These are phyloP conservation scores for Parasitella parasitica DNA, from an alignment of 371 early-diverging fungal species.

Conservation along the genomic window DNA sequence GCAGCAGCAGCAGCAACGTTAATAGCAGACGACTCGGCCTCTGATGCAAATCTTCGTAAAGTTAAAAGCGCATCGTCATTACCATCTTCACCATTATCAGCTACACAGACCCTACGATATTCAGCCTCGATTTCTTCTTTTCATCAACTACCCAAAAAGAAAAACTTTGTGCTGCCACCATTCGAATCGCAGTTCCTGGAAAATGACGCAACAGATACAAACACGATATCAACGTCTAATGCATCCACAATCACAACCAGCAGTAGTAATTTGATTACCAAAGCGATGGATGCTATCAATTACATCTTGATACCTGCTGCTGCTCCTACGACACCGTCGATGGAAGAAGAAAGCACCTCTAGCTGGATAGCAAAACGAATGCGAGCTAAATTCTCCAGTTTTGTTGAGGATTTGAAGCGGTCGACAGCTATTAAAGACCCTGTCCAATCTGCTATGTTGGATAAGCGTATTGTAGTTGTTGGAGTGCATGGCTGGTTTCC, in stretches of 20 bases:
- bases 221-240: neutral
- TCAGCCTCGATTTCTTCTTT: conserved; percentile 12
- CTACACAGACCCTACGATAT: neutral
- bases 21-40: neutral
- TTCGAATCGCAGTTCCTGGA: conserved; percentile 29
- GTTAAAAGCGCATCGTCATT: conserved; percentile 9
- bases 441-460: conserved; percentile 19
- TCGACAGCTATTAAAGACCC: neutral
- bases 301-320: conserved; percentile 2
- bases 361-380: conserved; percentile 23
- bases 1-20: no score
- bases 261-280: conserved; percentile 4
- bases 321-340: conserved; percentile 14
- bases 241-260: conserved; percentile 7
- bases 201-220: neutral
- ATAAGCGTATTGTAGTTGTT: conserved; percentile 60
- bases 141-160: neutral
- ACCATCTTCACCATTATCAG: neutral
- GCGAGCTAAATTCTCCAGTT: conserved; percentile 22
- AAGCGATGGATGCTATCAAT: conserved; percentile 18
- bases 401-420: conserved; percentile 35
- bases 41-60: neutral
- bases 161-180: conserved; percentile 32
- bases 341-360: conserved; percentile 5
- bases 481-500: conserved; percentile 96